Base-by-base conservation (phyloP, 73 alveolate species). In the Paraurostyla sp. region DNA sequence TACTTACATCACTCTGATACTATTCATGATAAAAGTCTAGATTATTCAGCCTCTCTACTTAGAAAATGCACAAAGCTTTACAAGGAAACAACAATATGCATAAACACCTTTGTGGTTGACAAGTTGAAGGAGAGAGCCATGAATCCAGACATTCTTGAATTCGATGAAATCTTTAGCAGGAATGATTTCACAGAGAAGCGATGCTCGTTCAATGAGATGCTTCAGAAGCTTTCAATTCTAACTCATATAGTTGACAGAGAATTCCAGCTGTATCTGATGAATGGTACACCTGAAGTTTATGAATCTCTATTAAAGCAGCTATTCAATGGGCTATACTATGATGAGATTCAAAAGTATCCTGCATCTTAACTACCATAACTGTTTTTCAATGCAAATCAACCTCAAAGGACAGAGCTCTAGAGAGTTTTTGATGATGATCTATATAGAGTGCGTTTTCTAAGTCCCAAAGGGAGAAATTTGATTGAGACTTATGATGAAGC, bases 121-220 rank as follows among this genome's bases (percentile, higher is more conserved):
- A 2, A 6, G 22, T 18, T 81, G 16, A 52, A 56, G 25, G 63
- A 81, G 23, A 40, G 60, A 18, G 69, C 91, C 20, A 13, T 56
- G 65, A 57, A 81, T 38, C 80, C 91, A 18, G 33, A 81, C 49
- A 81, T 58, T 57, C 33, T 29, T 25, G 91, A 81, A 40, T 51
- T 81, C 40, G 91, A 81, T 29, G 81, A 81, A 30, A 52, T 81
- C 1, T 81, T 57, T 54, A 52, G 43, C 6, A 78, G 89, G 52
- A 49, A 54, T 9, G 49, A 32, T 35, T 57, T 20, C 23, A n/a
- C 73, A 43, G 9, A n/a, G 30, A 22, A 16, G n/a, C 27, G 52
- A 43, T 43, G 27, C 9, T 35, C 63, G 42, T 52, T 78, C 9
- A 63, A 49, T 11, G 82, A 52, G 23, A 43, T 57, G 0, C 32